Evolutionary conservation across 164 flowering plant genomes (phyloP), one percentile per base, ranked within the genome.

Genomic region (Macadamia tetraphylla): DNA sequence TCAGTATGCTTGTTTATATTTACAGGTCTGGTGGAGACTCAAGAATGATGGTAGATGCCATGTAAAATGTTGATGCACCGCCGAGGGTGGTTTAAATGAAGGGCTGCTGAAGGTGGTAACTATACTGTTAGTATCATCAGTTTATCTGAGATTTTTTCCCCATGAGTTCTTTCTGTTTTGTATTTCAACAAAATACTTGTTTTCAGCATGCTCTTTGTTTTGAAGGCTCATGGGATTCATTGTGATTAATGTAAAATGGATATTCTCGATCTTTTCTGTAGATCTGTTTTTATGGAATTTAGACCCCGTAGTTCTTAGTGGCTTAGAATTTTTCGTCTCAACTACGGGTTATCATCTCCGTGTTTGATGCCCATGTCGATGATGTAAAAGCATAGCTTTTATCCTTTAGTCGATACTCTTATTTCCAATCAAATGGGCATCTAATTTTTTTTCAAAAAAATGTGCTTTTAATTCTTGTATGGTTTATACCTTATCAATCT

Each of bases 151-250:
- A 29, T 58, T 58, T 31, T 58, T 10, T 29, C 11, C 29, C 30
- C 30, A 9, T 29, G 35, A 12, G 48, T 44, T 44, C 49, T 42
- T 44, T 58, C 23, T 67, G 55, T 67, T 29, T 67, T 56, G 52
- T 67, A 58, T 58, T 12, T 44, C 42, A 55, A 17, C 29, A 46
- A 14, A 29, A 67, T 44, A 44, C 23, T 57, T 43, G 43, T 11
- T 60, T 10, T 58, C 56, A 58, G 32, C 42, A 58, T 58, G 62
- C 48, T 67, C 32, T 58, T 57, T 57, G n/a, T 58, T 58, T 43
- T 43, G 35, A 15, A 67, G 23, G 44, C 43, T 40, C 35, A 31
- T 14, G 40, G 13, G 43, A 40, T 43, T 58, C 9, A 14, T 9
- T 15, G 56, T 18, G 23, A 9, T n/a, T 10, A 60, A 46, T 58